These are phyloP conservation scores for Halophytophthora polymorphica DNA, from an alignment of 352 stramenopile species.

Conservation along the genomic window DNA sequence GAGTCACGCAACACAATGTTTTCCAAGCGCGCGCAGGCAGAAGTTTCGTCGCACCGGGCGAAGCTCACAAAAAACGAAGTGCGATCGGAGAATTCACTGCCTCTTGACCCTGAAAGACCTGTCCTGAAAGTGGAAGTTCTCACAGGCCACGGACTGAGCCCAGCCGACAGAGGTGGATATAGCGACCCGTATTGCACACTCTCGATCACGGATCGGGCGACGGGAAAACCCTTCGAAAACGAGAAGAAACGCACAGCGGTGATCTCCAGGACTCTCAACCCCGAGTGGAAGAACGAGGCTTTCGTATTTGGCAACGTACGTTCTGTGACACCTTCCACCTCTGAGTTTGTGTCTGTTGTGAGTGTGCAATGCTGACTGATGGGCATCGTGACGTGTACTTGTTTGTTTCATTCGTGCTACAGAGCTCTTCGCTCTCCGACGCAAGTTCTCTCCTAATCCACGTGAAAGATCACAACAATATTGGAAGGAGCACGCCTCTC, in stretches of 20 bases:
- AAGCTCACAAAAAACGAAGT: constrained; percentile 60
- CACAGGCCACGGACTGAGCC: constrained; percentile 54
- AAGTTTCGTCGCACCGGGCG: constrained; percentile 54
- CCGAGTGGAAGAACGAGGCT: constrained; percentile 59
- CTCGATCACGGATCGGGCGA: constrained; percentile 43
- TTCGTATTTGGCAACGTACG: constrained; percentile 66
- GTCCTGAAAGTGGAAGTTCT: constrained; percentile 54
- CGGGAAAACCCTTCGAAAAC: constrained; percentile 43
- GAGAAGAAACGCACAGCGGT: constrained; percentile 75
- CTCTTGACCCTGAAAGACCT: constrained; percentile 26
- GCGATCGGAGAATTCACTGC: constrained; percentile 42
- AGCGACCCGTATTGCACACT: constrained; percentile 77
- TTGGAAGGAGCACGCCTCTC: constrained; percentile 55
- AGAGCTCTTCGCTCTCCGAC: constrained; percentile 48
- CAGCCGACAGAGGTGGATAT: constrained; percentile 59
- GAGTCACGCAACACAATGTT: constrained; percentile 45
- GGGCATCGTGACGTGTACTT: background rate
- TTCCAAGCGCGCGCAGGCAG: constrained; percentile 43
- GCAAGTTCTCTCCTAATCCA: constrained; percentile 55
- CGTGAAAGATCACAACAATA: constrained; percentile 76
- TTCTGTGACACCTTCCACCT: no score
- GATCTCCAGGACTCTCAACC: constrained; percentile 67
- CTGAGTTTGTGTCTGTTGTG: constrained; percentile 4
- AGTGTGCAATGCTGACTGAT: background rate
- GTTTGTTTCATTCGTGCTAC: constrained; percentile 3